Conservation (phyloP, 108 stramenopile genomes). For the Hondaea fermentalgiana region DNA sequence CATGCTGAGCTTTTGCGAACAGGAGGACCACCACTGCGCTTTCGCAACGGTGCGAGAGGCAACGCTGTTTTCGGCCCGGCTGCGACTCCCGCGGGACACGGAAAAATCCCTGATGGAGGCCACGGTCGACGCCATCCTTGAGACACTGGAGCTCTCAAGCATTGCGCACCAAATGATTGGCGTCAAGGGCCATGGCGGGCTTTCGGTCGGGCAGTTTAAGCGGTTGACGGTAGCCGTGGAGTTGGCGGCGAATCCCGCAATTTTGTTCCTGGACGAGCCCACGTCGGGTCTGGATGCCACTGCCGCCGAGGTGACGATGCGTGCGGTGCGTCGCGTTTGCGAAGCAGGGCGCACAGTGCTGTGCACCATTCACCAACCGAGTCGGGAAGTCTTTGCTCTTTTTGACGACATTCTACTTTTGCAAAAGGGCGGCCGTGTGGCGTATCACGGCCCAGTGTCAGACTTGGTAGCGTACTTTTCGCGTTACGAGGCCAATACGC, state of each 20-base stretch:
- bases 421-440: slow-evolving; percentile 64
- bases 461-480: slow-evolving; percentile 51
- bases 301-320: slow-evolving; percentile 56
- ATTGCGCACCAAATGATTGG: slow-evolving; percentile 61
- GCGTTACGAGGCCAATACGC: slow-evolving; percentile 40
- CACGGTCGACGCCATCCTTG: slow-evolving; percentile 66
- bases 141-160: slow-evolving; percentile 61
- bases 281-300: slow-evolving; percentile 61
- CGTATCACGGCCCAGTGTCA: slow-evolving; percentile 67
- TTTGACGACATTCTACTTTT: slow-evolving; percentile 65
- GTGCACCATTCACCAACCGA: slow-evolving; percentile 80
- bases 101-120: slow-evolving; percentile 32
- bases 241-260: slow-evolving; percentile 62
- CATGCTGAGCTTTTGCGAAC: slow-evolving; percentile 72
- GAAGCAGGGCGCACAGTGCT: slow-evolving; percentile 55
- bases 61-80: slow-evolving; percentile 67
- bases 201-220: slow-evolving; percentile 55
- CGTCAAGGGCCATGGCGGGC: slow-evolving; percentile 46
- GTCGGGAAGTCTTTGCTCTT: slow-evolving; percentile 60
- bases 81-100: slow-evolving; percentile 56
- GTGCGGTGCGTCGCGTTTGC: slow-evolving; percentile 35
- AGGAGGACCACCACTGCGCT: slow-evolving; percentile 71
- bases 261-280: slow-evolving; percentile 60
- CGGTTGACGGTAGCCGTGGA: slow-evolving; percentile 65
- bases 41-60: slow-evolving; percentile 72